These are phyloP conservation scores for Cytospora paraplurivora DNA, from an alignment of 2,329 filamentous ascomycete species.

Conservation along the genomic window DNA sequence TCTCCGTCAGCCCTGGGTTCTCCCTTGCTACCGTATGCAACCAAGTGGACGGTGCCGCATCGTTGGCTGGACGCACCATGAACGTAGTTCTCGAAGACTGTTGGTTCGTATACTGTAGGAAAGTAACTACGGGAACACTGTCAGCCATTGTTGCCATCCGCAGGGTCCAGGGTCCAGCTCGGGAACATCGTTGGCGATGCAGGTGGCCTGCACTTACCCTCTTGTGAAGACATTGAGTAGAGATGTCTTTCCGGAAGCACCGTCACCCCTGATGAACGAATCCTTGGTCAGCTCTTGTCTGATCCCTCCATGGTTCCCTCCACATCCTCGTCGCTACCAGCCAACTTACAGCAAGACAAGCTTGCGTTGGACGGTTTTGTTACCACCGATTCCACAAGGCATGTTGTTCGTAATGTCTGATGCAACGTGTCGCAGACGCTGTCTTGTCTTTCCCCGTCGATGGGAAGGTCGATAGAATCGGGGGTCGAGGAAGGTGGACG, in stretches of 20 bases:
- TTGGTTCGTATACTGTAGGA: constrained; percentile 96
- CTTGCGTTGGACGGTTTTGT: constrained; percentile 89
- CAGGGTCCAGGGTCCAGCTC: background rate
- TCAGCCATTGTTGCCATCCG: background rate
- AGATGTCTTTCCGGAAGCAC: constrained; percentile 96
- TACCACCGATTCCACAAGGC: constrained; percentile 26
- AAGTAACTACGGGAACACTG: constrained; percentile 69
- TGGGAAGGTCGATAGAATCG: background rate
- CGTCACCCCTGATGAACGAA: constrained; percentile 70
- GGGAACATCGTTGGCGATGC: background rate
- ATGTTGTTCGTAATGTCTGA: constrained; percentile 7
- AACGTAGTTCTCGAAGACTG: constrained; percentile 98
- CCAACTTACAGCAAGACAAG: constrained; percentile 81
- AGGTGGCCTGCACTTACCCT: constrained; percentile 64
- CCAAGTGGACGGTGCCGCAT: background rate
- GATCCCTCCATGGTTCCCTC: background rate
- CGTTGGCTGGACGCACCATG: constrained; percentile 66
- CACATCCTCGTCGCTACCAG: constrained; percentile 10
- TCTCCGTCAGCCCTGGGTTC: constrained; percentile 21
- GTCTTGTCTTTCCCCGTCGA: background rate
- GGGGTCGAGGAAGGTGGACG: background rate
- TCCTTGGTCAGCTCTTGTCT: constrained; percentile 17
- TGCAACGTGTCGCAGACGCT: background rate
- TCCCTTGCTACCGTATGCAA: background rate
- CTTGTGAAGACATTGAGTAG: constrained; percentile 97